Base-by-base conservation (phyloP, 371 early-diverging fungal genomes). In the Furculomyces boomerangus region DNA sequence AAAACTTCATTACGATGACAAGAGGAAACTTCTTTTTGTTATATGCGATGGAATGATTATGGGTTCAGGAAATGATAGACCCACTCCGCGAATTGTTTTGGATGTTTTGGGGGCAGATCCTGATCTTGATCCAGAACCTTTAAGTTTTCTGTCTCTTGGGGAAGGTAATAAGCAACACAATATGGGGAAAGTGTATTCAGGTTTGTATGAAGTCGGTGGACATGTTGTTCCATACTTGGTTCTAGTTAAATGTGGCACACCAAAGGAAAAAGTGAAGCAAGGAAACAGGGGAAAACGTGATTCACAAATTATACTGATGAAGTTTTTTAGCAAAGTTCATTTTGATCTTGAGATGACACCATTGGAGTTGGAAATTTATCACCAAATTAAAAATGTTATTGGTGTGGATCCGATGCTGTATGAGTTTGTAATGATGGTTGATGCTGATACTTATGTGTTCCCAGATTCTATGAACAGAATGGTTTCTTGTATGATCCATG, bases 261-360 rank as follows among this genome's bases (percentile, higher is more conserved):
- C 82, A 0, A 76, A 75, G 18, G 87, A 88, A 61, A 74, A 77
- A 50, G 73, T 75, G 30, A 86, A 83, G 64, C 81, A 88, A 28
- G 96, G 94, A 41, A 99, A 99, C 68, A 75, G 99, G 37, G 99
- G 99, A 57, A 99, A 99, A 76, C 86, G 99, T 64, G 99, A 99
- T 75, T 93, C 95, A 31, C 99, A 99, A 72, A 82, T 99, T 70
- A 85, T 99, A 40, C 82, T 90, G 62, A 98, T 99, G 99, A 78
- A 84, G 43, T 99, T 97, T 75, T 82, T 98, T 64, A 86, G 87
- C 71, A 88, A 90, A 65, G 88, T 99, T 13, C 93, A 99, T 64
- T 93, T 89, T 71, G 84, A 90, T 58, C 65, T 75, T 41, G 76
- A 87, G 56, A 82, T 93, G 83, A 77, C 84, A 3, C 88, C 90